Evolutionary conservation across 1,284 basidiomycete species (phyloP), one percentile per base, ranked within the genome.

Genomic region (Naganishia sp.): DNA sequence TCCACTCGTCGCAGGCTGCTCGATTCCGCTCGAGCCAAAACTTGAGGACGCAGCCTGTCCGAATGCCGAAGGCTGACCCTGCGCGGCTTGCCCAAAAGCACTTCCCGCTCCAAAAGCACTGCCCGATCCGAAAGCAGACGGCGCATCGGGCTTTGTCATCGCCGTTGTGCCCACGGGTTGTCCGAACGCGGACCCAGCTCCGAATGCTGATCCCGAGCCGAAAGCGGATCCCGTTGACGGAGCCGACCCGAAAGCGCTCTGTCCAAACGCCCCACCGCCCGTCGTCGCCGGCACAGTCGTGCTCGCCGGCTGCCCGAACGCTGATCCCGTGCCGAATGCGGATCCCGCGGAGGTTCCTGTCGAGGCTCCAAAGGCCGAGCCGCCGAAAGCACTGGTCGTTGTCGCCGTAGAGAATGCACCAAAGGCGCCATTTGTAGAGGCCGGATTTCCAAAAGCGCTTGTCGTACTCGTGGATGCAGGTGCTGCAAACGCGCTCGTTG

Each of bases 51-150:
- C 68, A 36, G 70, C 69, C 25, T 39, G 59, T 50, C 50, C 65
- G 23, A 67, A 67, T 28, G 65, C 64, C 49, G 78, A 50, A 84
- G 28, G 28, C 28, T 28, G 28, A 28, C 28, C 28, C 28, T 28
- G 28, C 28, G 28, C 28, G 28, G 28, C 28, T 28, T 28, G 28
- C 28, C 28, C 71, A 63, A 71, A 71, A 1, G 70, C 66, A 33
- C 57, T 68, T 28, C 28, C 28, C 44, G 74, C 44, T 67, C 74
- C 71, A 87, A 86, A 75, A 87, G 89, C 67, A 82, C 83, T 70
- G 84, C 84, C 57, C 78, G 70, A 16, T 13, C 70, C 72, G 61
- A 75, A 75, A 11, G 73, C 69, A 28, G 28, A 28, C 28, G 28
- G 28, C 28, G 28, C 28, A 28, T 28, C 28, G 28, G 28, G 28